phyloP scores from a whole-genome alignment of 768 basidiomycete genomes.

The Tricholoma sp. region DNA sequence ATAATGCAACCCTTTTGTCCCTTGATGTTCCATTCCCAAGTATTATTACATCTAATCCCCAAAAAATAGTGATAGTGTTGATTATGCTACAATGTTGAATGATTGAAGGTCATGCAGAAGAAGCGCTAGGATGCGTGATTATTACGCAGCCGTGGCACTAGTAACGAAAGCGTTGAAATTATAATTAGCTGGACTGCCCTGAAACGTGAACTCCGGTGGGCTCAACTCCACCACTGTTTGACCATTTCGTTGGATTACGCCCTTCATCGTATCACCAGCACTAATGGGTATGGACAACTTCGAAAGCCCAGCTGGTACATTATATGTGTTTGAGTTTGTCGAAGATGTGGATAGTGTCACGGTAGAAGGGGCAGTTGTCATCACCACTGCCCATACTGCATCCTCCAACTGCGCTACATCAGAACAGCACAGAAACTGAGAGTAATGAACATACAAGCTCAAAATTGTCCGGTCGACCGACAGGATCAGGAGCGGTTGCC shows the following conservation, averaged over 20 bases:
- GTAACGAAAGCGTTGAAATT: conserved; percentile 74
- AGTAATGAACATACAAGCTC: conserved; percentile 42
- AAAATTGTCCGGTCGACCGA: conserved; percentile 52
- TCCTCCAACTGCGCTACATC: conserved; percentile 44
- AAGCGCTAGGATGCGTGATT: not conserved
- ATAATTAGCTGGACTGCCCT: conserved; percentile 48
- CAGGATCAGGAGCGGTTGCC: conserved; percentile 49
- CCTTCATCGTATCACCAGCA: conserved; percentile 47
- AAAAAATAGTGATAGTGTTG: not conserved
- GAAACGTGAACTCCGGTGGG: conserved; percentile 49
- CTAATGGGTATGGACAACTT: conserved; percentile 57
- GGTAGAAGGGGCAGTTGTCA: conserved; percentile 49
- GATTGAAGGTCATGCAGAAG: not conserved
- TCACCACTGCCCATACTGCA: conserved; percentile 63
- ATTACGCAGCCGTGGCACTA: conserved; percentile 23
- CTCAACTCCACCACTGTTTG: conserved; percentile 40
- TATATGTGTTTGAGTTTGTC: conserved; percentile 37
- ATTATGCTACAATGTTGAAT: not conserved
- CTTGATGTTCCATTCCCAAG: not conserved
- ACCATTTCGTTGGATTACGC: conserved; percentile 45
- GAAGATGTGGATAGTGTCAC: conserved; percentile 52
- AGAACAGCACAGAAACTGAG: not conserved
- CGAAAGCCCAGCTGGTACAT: conserved; percentile 51
- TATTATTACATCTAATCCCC: not conserved
- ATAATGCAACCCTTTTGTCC: not conserved